Evolutionary conservation across 257 asterid genomes (phyloP), one percentile per base, ranked within the genome.

Genomic region (Nyctanthes arbortristis): DNA sequence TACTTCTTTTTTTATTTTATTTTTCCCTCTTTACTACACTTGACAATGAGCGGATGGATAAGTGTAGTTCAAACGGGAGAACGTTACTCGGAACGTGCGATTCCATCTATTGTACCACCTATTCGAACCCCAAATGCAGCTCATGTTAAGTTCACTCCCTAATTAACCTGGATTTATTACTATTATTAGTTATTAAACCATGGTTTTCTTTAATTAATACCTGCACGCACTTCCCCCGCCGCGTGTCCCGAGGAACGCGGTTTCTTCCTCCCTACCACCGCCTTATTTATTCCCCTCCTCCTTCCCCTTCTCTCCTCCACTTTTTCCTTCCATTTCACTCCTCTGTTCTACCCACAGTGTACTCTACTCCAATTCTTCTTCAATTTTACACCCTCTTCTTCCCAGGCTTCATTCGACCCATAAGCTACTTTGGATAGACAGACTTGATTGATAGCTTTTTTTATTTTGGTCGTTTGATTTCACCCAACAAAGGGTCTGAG

Each of bases 241-340:
- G 35, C 72, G 54, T 67, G 54, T 55, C 72, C 72, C 64, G 63
- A 67, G 34, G 63, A 54, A 67, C 72, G 72, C 72, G 72, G 54
- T 55, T 67, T 63, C 49, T 36, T 63, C 54, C 67, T 13, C 43
- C 16, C 30, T 20, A 9, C 18, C 49, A 35, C 64, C 72, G 63
- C 25, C 64, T 43, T 55, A 67, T 67, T 54, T 45, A 66, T 47
- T 22, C 33, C 57, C 22, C 7, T 35, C 27, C 7, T 33, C 28
- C 13, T 22, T 37, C 7, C 67, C 11, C 5, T 1, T 36, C 2
- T 4, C 32, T 18, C 37, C 37, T 34, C 1, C 24, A 33, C 67
- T 35, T 62, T 28, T 10, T 4, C 67, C 28, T 33, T 62, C 31
- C 7, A 2, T 9, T 12, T 3, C 16, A 1, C 31, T 52, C 0